Base-by-base conservation (phyloP, 129 eudicot genomes). In the Artemisia argyi region DNA sequence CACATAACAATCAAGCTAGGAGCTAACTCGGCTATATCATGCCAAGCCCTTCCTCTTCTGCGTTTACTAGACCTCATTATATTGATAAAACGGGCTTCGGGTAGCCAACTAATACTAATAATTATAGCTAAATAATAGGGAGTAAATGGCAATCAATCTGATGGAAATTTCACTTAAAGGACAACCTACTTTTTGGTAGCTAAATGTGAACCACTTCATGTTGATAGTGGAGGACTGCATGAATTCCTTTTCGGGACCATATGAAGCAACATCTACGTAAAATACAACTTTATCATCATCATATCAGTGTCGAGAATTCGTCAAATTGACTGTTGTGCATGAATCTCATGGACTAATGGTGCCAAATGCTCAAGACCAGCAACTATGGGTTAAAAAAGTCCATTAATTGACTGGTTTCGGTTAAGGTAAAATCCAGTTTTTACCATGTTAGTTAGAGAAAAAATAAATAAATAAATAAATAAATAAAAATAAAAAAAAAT, bases 141-240 rank as follows among this genome's bases (percentile, higher is more conserved):
- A 30, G 4, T 30, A 30, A 30, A 30, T 17, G 20, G 19, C 46
- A 65, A 65, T 46, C 18, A 14, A 8, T 7, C 49, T 16, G n/a
- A 51, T 24, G 17, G 22, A 58, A 1, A 5, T 57, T 59, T n/a
- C 46, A 15, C 17, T 15, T 11, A 7, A 15, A 30, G 15, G 35
- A 69, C 65, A 69, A 52, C 61, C 76, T 53, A 69, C 81, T 62
- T 70, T 77, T 63, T 70, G 52, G 16, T 52, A 35, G 14, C 35
- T 12, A 55, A 55, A 77, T 53, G 50, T 53, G 60, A 70, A 58
- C 76, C 81, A 77, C 76, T 77, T 70, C 71, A 69, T 77, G 81
- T 60, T 2, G 58, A 26, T 62, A 80, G 84, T 69, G 84, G 76
- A 74, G 62, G 83, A 61, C 63, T 66, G 74, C 78, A 57, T 20